Conservation (phyloP, 139 green algal species). For the Micromonas pusilla region DNA sequence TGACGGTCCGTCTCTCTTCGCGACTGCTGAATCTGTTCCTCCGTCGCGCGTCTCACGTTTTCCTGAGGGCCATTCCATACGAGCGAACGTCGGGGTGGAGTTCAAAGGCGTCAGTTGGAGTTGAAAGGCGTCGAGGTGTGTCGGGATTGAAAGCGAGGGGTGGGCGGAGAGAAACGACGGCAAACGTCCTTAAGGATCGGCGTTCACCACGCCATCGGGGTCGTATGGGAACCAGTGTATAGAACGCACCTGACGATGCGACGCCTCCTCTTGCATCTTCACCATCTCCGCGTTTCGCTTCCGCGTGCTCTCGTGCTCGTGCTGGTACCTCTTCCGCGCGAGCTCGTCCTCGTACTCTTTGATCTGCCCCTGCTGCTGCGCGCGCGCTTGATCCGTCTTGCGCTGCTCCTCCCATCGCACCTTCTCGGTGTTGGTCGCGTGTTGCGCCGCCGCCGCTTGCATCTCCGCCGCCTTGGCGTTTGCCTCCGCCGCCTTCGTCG, state of each 20-base stretch:
- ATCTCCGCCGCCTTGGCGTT: constrained; percentile 45
- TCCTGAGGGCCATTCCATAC: no score
- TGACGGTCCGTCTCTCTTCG: constrained; percentile 72
- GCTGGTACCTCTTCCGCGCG: constrained; percentile 41
- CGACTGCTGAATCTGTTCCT: constrained; percentile 61
- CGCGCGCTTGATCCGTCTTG: constrained; percentile 70
- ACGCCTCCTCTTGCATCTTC: constrained; percentile 77
- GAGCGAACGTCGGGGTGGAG: no score
- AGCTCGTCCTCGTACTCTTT: constrained; percentile 62
- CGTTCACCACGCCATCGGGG: no score
- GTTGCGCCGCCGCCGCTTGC: constrained; percentile 33
- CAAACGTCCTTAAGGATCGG: no score
- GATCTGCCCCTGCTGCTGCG: constrained; percentile 77
- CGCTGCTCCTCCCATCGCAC: constrained; percentile 64
- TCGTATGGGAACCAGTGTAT: no score
- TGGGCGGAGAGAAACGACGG: no score
- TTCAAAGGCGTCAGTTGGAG: no score
- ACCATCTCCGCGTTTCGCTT: constrained; percentile 83
- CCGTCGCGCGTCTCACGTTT: constrained; percentile 40
- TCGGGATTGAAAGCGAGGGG: no score
- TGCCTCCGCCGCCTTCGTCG: constrained; percentile 76
- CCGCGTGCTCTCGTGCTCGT: constrained; percentile 70
- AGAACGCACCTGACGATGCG: constrained; percentile 44
- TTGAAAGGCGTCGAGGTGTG: no score
- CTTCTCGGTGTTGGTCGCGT: constrained; percentile 63